Percentiles rank a stretch among this genome's conserved stretches.
Evolutionary conservation across 257 asterid species (phyloP).

Genomic region (Vinca minor): DNA sequence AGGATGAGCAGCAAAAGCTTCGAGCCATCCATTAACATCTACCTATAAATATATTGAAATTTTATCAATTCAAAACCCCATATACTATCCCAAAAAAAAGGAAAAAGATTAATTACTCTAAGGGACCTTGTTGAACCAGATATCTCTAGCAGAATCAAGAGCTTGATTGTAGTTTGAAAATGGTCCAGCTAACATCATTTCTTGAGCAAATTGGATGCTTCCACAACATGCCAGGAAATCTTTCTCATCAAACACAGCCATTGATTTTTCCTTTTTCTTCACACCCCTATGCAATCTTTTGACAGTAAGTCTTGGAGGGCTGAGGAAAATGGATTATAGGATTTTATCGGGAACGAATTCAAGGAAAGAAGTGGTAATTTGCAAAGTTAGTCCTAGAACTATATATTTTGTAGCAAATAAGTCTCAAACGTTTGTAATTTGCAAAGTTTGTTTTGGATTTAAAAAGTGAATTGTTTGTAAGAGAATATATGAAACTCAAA

Average conservation of each 20-base stretch:
- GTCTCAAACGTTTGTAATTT: too few relatives aligned
- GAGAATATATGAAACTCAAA: too few relatives aligned
- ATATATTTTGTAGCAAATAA: too few relatives aligned
- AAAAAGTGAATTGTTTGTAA: too few relatives aligned
- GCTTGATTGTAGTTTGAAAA: constrained; percentile 49
- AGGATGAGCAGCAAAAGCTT: constrained; percentile 96
- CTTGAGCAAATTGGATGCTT: constrained; percentile 66
- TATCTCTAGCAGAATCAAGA: constrained; percentile 55
- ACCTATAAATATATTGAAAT: constrained; percentile 36
- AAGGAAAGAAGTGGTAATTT: too few relatives aligned
- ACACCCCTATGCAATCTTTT: too few relatives aligned
- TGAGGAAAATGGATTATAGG: too few relatives aligned
- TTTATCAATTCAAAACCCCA: not conserved
- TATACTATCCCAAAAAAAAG: too few relatives aligned
- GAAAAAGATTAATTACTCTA: not conserved
- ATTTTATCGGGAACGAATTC: not conserved
- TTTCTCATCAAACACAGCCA: constrained; percentile 37
- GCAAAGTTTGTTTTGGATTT: too few relatives aligned
- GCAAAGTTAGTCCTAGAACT: too few relatives aligned
- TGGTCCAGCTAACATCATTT: constrained; percentile 64
- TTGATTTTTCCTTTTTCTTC: constrained; percentile 18
- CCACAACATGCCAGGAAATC: constrained; percentile 88
- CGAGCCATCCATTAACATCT: constrained; percentile 91
- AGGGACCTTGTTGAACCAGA: constrained; percentile 75
- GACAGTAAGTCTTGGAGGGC: too few relatives aligned